Base-by-base conservation (phyloP, 2,329 filamentous ascomycete species). In the Cordyceps farinosa region DNA sequence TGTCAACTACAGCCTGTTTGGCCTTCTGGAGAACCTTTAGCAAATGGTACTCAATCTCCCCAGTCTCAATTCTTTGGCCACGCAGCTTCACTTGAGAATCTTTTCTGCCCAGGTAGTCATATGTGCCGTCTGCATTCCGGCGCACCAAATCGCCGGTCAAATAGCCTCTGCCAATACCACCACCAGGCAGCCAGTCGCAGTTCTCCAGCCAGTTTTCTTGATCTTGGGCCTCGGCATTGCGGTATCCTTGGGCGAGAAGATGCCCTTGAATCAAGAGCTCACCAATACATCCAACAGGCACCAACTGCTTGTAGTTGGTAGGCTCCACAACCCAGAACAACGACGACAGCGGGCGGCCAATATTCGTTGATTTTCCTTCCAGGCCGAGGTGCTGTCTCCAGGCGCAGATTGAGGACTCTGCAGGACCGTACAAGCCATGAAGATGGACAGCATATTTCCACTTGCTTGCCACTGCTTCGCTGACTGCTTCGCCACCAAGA, bases 41-140 rank as follows among this genome's bases (percentile, higher is more conserved):
- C 5, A 53, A 38, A 13, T 59, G 47, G 29, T 45, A 17, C 36
- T 66, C 65, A 38, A 66, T 59, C 36, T 64, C 65, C 29, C 40
- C 59, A 3, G 80, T 73, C 70, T 80, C 85, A 63, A 82, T 74
- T 61, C 82, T 70, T 62, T 78, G 84, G 50, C 85, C 85, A 34
- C 78, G 76, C 17, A 85, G 70, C 68, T 85, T 85, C 51, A 85
- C 76, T 68, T 85, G 82, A 0, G 75, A 76, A 67, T 85, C 82
- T 65, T 80, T 82, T 45, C 83, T 74, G 52, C 80, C 81, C 58
- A 81, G 66, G 61, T 75, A 79, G 1, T 71, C 64, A n/a, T 80
- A 69, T 15, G 66, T 65, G 27, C 75, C 74, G 63, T 79, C 70
- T 0, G 54, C 53, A 51, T 72, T 65, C 32, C 73, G 72, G 29